phyloP scores from a whole-genome alignment of 148 eudicot genomes.

The Pharnaceum exiguum region DNA sequence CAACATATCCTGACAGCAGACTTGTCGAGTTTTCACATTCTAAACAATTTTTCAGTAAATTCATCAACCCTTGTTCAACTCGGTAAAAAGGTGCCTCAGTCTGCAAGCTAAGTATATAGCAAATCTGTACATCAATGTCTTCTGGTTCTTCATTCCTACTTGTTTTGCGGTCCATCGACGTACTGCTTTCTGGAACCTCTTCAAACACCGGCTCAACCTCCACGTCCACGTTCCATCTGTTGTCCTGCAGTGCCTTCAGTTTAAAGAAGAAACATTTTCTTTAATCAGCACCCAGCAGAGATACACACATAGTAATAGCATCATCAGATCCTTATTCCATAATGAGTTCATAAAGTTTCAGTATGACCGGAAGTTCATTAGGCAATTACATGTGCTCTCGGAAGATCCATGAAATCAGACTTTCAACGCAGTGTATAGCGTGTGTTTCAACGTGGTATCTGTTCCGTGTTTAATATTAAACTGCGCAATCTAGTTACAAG shows the following conservation, averaged over 20 bases:
- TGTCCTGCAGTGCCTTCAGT: conserved; percentile 8
- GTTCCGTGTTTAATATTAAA: no score
- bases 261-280: background rate
- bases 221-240: conserved; percentile 14
- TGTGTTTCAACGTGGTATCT: no score
- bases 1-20: conserved; percentile 75
- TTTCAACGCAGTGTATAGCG: no score
- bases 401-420: no score
- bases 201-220: conserved; percentile 6
- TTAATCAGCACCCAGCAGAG: background rate
- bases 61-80: conserved; percentile 50
- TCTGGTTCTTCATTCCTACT: conserved; percentile 8
- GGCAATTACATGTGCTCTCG: no score
- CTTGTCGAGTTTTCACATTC: conserved; percentile 54
- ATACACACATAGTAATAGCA: no score
- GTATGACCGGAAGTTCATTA: no score
- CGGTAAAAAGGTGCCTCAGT: conserved; percentile 32
- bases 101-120: conserved; percentile 36
- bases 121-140: conserved; percentile 35
- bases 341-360: background rate
- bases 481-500: no score
- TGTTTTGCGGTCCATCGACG: conserved; percentile 19
- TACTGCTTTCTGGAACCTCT: conserved; percentile 32
- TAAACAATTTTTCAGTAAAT: conserved; percentile 54
- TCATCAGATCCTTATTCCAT: background rate